Base-by-base conservation (phyloP, 2,329 filamentous ascomycete species). In the Penicillium sp. region DNA sequence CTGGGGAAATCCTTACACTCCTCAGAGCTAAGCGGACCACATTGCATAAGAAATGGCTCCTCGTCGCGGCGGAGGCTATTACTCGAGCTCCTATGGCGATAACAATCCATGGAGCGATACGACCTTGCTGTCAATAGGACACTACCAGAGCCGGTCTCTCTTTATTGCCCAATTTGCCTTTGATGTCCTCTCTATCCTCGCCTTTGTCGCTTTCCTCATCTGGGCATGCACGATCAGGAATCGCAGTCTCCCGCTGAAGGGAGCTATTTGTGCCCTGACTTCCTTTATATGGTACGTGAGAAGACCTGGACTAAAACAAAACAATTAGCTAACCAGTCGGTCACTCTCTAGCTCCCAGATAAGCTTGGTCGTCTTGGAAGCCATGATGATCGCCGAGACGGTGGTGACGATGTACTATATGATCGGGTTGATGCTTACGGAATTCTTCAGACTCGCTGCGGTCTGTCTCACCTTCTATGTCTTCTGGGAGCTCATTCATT, bases 401-500 rank as follows among this genome's bases (percentile, higher is more conserved):
- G 49, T 26, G 4, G 61, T 68, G 24, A 63, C 55, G 4, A 40
- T 57, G 32, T 67, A 63, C 53, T 68, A 62, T 26, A 34, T 61
- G 7, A 60, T 67, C 47, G 34, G 50, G n/a, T 35, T 55, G 7
- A 66, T 69, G 55, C 44, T 68, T 14, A 13, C 46, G 10, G 31
- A 52, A 1, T 61, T 67, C 20, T 69, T 69, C 55, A 11, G 9
- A 29, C 18, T 61, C n/a, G 7, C 60, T 11, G 55, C 37, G 3
- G 20, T 49, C 11, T 56, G 59, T 20, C 9, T 68, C 14, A 38
- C 63, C 13, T 58, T 63, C 42, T 61, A 59, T 29, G 54, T 63
- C 37, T 63, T 68, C 53, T 69, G 63, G 50, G 49, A 45, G 3
- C 39, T 66, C 16, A 58, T 65, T 10, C 59, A 68, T 38, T 35